A percentile compares a stretch with the other conserved stretches of the same genome.
Conservation (phyloP, 1,284 basidiomycete species). For the Ustilago sp. region DNA sequence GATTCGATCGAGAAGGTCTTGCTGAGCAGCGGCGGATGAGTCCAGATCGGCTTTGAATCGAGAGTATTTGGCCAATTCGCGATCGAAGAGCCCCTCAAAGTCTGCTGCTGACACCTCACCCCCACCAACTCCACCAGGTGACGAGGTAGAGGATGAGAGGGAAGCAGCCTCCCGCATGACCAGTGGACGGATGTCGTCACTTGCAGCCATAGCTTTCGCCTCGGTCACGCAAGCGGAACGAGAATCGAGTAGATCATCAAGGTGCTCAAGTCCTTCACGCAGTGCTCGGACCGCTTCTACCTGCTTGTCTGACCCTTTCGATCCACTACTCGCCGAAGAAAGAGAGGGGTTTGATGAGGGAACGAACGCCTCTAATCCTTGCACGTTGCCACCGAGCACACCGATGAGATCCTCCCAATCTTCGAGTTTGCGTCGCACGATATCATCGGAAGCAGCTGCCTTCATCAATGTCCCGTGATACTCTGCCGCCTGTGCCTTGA, state of each 20-base stretch:
- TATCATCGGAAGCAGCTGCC: conserved; percentile 55
- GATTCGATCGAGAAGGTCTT: conserved; percentile 77
- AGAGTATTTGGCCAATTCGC: conserved; percentile 84
- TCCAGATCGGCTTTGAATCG: conserved; percentile 78
- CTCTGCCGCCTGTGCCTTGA: conserved; percentile 49
- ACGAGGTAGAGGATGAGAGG: conserved; percentile 67
- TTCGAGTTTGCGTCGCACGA: conserved; percentile 72
- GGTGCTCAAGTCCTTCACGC: conserved; percentile 80
- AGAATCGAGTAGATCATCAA: conserved; percentile 77
- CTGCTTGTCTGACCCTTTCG: conserved; percentile 24
- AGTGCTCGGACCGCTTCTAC: conserved; percentile 74
- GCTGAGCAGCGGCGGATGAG: conserved; percentile 76
- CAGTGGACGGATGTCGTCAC: conserved; percentile 81
- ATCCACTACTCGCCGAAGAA: conserved; percentile 15
- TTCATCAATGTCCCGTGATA: conserved; percentile 53
- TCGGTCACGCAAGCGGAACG: conserved; percentile 76
- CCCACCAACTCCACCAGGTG: conserved; percentile 69
- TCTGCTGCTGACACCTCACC: conserved; percentile 73
- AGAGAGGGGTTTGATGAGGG: conserved; percentile 26
- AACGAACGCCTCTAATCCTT: conserved; percentile 37
- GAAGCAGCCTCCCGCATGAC: conserved; percentile 76
- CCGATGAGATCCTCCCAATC: conserved; percentile 49
- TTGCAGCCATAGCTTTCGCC: conserved; percentile 76
- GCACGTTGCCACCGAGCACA: conserved; percentile 25
- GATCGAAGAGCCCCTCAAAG: conserved; percentile 81